Evolutionary conservation across 1,139 yeast genomes (phyloP), one percentile per base, ranked within the genome.

Genomic region (Yamadazyma siamensis): DNA sequence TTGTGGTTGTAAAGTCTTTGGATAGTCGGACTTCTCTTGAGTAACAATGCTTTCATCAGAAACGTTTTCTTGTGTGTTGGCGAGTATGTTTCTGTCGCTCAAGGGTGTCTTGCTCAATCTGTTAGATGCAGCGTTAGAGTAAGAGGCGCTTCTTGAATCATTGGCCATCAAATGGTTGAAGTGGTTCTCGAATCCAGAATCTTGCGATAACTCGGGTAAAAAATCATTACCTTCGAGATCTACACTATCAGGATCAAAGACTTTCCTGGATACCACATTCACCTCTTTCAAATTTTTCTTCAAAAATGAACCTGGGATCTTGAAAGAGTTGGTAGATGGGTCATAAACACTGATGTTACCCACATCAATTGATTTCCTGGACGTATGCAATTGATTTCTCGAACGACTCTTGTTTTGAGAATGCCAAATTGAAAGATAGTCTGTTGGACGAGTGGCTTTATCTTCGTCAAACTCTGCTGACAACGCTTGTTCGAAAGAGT

Each of bases 121-220:
- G 29, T 50, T 49, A 16, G 49, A 54, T 8, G 45, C 35, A 21
- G 40, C 45, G 27, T 42, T 51, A 4, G 54, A 43, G 26, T 48
- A 44, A 27, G 47, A 46, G 23, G 43, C 31, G 12, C 19, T 17
- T 9, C 13, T 16, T 8, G 31, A 27, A 7, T 35, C 41, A 27
- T 27, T 41, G n/a, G 24, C 27, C 10, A 44, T 35, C 27, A 43
- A 29, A 25, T 33, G 29, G 15, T 39, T 54, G 44, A 70, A 63
- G 32, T 62, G 65, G 32, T 51, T 52, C 23, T 57, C 71, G 41
- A 70, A 63, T 1, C 71, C 75, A n/a, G 75, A 68, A 40, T 66
- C 74, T 28, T 64, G 63, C 0, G 75, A 65, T 25, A 69, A 39
- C 38, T 70, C 74, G 3, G 75, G 75, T 35, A 69, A 56, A 35